These are phyloP conservation scores for Endocarpon pusillum DNA, from an alignment of 495 filamentous ascomycete genomes.

Conservation along the genomic window DNA sequence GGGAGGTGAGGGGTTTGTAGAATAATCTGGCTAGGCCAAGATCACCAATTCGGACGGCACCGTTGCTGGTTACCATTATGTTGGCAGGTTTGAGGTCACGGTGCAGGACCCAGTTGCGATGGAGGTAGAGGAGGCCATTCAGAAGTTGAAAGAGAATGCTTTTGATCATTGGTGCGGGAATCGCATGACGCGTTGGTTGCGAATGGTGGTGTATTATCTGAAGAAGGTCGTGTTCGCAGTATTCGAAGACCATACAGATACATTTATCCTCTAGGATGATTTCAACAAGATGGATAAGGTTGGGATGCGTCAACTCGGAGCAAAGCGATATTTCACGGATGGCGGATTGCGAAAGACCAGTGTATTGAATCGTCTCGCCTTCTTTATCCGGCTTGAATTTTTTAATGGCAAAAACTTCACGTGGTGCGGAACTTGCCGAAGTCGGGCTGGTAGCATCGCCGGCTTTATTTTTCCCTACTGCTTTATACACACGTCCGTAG, in stretches of 20 bases:
- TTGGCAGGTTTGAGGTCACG: slow-evolving; percentile 96
- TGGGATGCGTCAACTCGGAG: slow-evolving; percentile 74
- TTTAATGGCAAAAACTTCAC: slow-evolving; percentile 84
- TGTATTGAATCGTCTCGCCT: slow-evolving; percentile 84
- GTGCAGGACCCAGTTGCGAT: slow-evolving; percentile 94
- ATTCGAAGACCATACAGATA: slow-evolving; percentile 99
- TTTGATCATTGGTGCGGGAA: slow-evolving; percentile 75
- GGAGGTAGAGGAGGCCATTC: slow-evolving; percentile 85
- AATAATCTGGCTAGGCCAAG: slow-evolving; percentile 83
- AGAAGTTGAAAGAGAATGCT: slow-evolving; percentile 89
- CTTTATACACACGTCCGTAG: slow-evolving; percentile 98
- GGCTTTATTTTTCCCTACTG: slow-evolving; percentile 46
- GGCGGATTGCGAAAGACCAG: slow-evolving; percentile 92
- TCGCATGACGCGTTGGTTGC: slow-evolving; percentile 67
- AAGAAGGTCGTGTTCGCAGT: slow-evolving; percentile 88
- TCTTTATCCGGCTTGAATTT: slow-evolving; percentile 99
- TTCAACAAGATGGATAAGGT: slow-evolving; percentile 82
- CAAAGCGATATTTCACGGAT: slow-evolving; percentile 98
- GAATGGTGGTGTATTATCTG: slow-evolving; percentile 98
- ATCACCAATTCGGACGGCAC: slow-evolving; percentile 87
- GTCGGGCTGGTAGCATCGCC: not conserved
- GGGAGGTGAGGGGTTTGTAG: slow-evolving; percentile 76
- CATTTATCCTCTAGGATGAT: slow-evolving; percentile 98
- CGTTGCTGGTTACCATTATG: slow-evolving; percentile 87
- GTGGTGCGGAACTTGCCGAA: slow-evolving; percentile 34